Evolutionary conservation across 129 eudicot genomes (phyloP).

Genomic region (Lonicera japonica): DNA sequence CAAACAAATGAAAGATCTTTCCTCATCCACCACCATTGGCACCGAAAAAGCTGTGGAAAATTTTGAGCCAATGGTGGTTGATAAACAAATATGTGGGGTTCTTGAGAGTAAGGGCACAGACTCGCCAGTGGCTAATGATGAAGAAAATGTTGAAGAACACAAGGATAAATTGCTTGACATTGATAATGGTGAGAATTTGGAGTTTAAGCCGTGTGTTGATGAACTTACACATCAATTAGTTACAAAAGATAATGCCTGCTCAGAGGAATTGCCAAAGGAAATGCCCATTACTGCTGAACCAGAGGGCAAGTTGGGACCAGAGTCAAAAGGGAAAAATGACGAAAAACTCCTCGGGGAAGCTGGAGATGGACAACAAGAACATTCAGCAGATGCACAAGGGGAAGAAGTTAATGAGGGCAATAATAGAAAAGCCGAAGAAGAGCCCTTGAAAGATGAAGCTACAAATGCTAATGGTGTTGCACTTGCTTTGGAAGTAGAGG

Average conservation of each 20-base stretch:
- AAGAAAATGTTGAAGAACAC: background rate
- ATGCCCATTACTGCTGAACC: background rate
- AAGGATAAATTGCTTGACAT: background rate
- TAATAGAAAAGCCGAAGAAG: too few relatives aligned
- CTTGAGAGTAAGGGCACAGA: background rate
- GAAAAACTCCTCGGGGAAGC: background rate
- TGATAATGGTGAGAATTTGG: background rate
- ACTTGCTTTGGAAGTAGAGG: background rate
- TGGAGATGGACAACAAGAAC: too few relatives aligned
- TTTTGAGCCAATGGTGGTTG: background rate
- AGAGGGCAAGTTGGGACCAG: background rate
- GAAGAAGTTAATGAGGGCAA: too few relatives aligned
- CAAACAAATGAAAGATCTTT: background rate
- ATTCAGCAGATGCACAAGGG: too few relatives aligned
- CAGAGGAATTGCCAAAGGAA: background rate
- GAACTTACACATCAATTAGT: background rate
- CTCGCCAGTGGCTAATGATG: background rate
- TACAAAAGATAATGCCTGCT: background rate
- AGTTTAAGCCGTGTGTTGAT: background rate
- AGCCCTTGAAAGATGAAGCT: too few relatives aligned
- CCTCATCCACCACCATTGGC: background rate
- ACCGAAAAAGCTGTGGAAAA: background rate
- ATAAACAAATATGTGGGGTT: background rate
- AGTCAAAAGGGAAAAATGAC: background rate
- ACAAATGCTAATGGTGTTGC: too few relatives aligned